Conservation (phyloP, 108 stramenopile genomes). For the Nitzschia putrida region DNA sequence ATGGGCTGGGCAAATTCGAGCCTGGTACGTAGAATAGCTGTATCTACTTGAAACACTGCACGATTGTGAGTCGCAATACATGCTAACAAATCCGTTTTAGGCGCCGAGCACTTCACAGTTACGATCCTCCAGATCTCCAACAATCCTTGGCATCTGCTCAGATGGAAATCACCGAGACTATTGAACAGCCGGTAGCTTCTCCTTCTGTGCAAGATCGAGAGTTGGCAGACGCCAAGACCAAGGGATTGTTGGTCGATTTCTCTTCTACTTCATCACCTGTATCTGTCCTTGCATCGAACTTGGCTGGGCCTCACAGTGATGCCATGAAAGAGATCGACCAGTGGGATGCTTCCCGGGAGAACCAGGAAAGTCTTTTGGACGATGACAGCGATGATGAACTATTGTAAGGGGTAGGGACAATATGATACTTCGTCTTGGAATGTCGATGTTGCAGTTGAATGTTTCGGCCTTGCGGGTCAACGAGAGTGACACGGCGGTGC, state of each 20-base stretch:
- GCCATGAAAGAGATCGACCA: constrained; percentile 22
- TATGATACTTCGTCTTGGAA: neutral
- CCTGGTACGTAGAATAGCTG: constrained; percentile 61
- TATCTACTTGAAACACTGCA: neutral
- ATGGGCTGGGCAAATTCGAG: constrained; percentile 75
- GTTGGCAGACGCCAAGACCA: constrained; percentile 21
- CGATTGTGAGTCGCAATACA: neutral
- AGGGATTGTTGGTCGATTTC: constrained; percentile 4
- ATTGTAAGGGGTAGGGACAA: constrained; percentile 20
- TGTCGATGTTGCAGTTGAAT: neutral
- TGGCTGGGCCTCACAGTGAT: neutral
- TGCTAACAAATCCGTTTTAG: constrained; percentile 12
- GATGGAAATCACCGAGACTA: neutral
- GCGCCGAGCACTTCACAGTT: constrained; percentile 74
- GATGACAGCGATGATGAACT: constrained; percentile 51
- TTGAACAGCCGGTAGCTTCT: neutral
- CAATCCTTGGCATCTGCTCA: constrained; percentile 10
- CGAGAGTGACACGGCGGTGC: neutral
- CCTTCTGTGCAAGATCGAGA: constrained; percentile 17
- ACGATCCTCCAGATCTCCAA: constrained; percentile 71
- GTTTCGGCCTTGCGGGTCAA: neutral
- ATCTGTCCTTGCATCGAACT: neutral
- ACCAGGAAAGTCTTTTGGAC: constrained; percentile 33
- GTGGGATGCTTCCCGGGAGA: constrained; percentile 17
- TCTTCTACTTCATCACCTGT: neutral